Evolutionary conservation across 208 protist species (phyloP), one percentile per base, ranked within the genome.

Genomic region (Wallacemonas rigidus): DNA sequence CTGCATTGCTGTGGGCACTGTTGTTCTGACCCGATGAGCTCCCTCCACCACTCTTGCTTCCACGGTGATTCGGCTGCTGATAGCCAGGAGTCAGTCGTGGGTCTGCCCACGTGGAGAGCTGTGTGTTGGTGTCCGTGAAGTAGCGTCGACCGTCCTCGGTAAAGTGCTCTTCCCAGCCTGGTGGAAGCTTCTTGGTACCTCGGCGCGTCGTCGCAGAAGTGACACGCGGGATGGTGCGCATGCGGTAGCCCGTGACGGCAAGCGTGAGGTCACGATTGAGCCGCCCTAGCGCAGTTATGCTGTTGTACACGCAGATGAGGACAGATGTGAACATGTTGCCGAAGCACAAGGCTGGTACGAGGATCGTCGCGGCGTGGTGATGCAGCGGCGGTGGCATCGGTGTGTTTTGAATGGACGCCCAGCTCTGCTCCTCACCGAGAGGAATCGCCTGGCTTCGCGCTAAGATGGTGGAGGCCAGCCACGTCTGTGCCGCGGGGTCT

Each of bases 231-330:
- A 86, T 82, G 35, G 87, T 95, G 56, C 82, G 80, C 86, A 95
- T 90, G 68, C 83, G 83, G 57, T 80, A 85, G 35, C 86, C 90
- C 7, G 84, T 86, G 39, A 92, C 69, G 35, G 84, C 86, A 36
- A 95, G 84, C 3, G 75, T 83, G 48, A 95, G 67, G 69, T 95
- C 90, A 15, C 90, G 74, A 48, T 85, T 86, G 15, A 95, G 74
- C 17, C 90, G 76, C 6, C 64, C 67, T 1, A 95, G 65, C n/a
- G 87, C 86, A 1, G 88, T 85, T 54, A 89, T 79, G 62, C 80
- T 91, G 81, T 95, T 95, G 77, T 95, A 95, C 26, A 84, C 88
- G 77, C 91, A 95, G 38, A 95, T 77, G 61, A 95, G 82, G 35
- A 90, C 76, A 1, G 88, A 95, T 36, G 80, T 80, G 65, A 90